Percentiles rank a stretch among this genome's conserved stretches.
Conservation (phyloP, 352 stramenopile species). For the Pythium plurisporium region DNA sequence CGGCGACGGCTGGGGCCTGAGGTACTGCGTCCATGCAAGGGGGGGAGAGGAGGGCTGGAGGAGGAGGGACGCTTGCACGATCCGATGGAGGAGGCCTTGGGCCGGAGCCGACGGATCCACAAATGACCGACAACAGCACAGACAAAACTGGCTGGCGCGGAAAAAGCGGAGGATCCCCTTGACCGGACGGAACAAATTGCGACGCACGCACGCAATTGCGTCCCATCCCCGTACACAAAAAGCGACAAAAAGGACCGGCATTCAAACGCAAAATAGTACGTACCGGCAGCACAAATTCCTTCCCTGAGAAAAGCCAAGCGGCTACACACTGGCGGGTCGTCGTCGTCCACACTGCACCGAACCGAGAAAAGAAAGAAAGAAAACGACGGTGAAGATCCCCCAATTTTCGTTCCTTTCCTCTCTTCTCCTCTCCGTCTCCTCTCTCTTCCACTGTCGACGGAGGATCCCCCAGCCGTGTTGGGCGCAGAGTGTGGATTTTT, state of each 20-base stretch:
- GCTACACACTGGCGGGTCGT: background rate
- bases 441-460: too few species aligned
- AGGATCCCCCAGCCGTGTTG: background rate
- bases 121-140: background rate
- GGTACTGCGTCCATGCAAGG: conserved; percentile 7
- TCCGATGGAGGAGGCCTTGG: background rate
- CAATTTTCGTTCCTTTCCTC: background rate
- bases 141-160: background rate
- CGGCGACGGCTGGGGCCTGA: background rate
- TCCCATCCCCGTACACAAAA: conserved; percentile 8
- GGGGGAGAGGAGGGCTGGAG: background rate
- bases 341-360: too few species aligned
- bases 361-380: too few species aligned
- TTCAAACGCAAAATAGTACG: conserved; percentile 3
- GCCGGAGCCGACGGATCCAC: background rate
- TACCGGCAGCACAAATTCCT: conserved; percentile 6
- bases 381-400: background rate
- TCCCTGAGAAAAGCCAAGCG: background rate
- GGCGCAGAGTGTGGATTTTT: background rate
- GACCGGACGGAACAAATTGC: background rate
- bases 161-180: too few species aligned
- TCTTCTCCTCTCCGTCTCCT: too few species aligned
- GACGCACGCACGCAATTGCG: conserved; percentile 5
- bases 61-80: background rate
- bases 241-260: background rate